Percentiles rank a stretch among this genome's conserved stretches.
Evolutionary conservation across 371 early-diverging fungal species (phyloP).

Genomic region (Syncephalastrum sp.): DNA sequence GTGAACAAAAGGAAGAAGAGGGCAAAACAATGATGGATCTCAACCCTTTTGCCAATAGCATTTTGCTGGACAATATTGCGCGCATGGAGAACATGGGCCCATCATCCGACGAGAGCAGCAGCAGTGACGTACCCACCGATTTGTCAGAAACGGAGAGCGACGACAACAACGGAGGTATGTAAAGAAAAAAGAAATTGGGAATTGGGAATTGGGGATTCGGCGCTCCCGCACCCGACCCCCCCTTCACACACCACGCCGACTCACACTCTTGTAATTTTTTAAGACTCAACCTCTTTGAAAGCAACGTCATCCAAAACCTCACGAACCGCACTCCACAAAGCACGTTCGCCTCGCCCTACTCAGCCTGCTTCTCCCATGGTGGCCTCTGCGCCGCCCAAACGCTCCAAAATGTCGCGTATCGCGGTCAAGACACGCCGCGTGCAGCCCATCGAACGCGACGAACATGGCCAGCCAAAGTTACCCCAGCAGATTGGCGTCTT

Average conservation of each 20-base stretch:
- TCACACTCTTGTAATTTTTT: background rate
- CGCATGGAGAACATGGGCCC: slow-evolving; percentile 24
- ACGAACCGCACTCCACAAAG: slow-evolving; percentile 8
- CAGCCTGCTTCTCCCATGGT: slow-evolving; percentile 28
- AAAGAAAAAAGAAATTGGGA: slow-evolving; percentile 3
- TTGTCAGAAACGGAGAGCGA: slow-evolving; percentile 27
- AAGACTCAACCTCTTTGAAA: background rate
- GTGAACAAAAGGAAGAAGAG: slow-evolving; percentile 7
- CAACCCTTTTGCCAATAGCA: slow-evolving; percentile 15
- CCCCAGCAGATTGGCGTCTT: slow-evolving; percentile 85
- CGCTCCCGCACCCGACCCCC: too few species aligned
- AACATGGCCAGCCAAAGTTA: slow-evolving; percentile 66
- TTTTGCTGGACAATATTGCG: slow-evolving; percentile 49
- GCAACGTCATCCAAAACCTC: slow-evolving; percentile 13
- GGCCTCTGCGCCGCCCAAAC: slow-evolving; percentile 52
- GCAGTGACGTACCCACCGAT: slow-evolving; percentile 39
- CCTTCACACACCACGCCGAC: background rate
- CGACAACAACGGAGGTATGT: slow-evolving; percentile 23
- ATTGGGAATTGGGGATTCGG: background rate
- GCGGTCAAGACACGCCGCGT: slow-evolving; percentile 39
- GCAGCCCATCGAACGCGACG: slow-evolving; percentile 67
- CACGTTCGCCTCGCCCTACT: slow-evolving; percentile 8
- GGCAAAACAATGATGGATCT: background rate
- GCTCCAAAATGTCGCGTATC: slow-evolving; percentile 33
- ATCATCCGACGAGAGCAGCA: slow-evolving; percentile 33